Base-by-base conservation (phyloP, 257 asterid genomes). In the Plantago elongata region DNA sequence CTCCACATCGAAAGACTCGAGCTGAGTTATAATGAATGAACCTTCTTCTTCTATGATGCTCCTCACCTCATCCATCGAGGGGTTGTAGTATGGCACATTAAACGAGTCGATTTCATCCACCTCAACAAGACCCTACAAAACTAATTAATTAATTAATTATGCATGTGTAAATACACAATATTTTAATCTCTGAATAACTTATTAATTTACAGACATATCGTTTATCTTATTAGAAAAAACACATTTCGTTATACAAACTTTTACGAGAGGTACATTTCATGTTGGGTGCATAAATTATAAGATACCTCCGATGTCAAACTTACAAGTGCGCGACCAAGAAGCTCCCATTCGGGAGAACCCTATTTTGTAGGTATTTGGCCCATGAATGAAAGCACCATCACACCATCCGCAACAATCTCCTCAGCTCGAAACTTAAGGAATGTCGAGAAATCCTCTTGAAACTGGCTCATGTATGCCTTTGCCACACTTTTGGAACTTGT, bases 51-150 rank as follows among this genome's bases (percentile, higher is more conserved):
- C 75, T 3, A 84, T 60, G 9, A 64, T 66, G 15, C 34, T 62
- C 54, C 47, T 73, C 55, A 84, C 75, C 80, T 87, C 95, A 57
- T 78, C 75, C 3, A 51, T 27, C 0, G 74, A 81, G 46, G 95
- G 89, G 2, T 86, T 80, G 42, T 87, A 87, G 67, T 87, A 87
- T 7, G 95, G 89, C 11, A 77, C 82, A 37, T 84, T 80, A 2
- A 84, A 84, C 1, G 75, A 55, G 55, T 87, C 80, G 0, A 87
- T 65, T 45, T 68, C 75, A 34, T 76, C 89, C 61, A 75, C 78
- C 17, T 76, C 50, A 8, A 75, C 58, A 0, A 69, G 50, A 4
- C 77, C 88, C 86, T 81, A 54, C 49, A 22, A 22, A 22, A n/a
- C n/a, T n/a, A n/a, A n/a, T n/a, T n/a, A n/a, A n/a, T n/a, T n/a